Conservation (phyloP, 345 rosid species). For the Citrus mangshanensis region DNA sequence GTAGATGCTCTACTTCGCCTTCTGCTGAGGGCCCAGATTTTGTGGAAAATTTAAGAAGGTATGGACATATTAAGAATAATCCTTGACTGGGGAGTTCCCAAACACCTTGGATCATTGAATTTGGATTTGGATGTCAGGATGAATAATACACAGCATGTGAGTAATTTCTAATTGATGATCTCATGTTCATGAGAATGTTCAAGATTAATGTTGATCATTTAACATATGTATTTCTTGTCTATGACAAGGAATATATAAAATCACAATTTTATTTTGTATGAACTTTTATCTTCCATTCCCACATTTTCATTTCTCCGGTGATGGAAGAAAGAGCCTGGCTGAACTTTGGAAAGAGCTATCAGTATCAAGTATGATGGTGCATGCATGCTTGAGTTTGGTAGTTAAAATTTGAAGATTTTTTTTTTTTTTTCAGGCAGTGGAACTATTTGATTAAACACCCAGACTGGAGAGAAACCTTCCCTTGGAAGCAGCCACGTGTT, state of each 20-base stretch:
- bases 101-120: not conserved
- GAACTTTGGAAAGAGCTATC: no score
- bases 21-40: slow-evolving; percentile 83
- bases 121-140: not conserved
- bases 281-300: not conserved
- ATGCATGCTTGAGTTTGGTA: not conserved
- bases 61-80: not conserved
- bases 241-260: not conserved
- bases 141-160: not conserved
- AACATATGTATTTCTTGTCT: not conserved
- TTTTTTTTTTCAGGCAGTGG: slow-evolving; percentile 50
- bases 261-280: not conserved
- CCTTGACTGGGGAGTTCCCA: not conserved
- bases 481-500: slow-evolving; percentile 50
- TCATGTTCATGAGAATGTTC: not conserved
- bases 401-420: not conserved
- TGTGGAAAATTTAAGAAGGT: slow-evolving; percentile 64
- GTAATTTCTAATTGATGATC: not conserved
- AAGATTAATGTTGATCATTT: not conserved
- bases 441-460: slow-evolving; percentile 55
- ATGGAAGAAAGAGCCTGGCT: no score
- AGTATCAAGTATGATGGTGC: no score
- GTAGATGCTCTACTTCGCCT: slow-evolving; percentile 72
- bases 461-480: slow-evolving; percentile 62
- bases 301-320: not conserved